Evolutionary conservation across 345 rosid species (phyloP), one percentile per base, ranked within the genome.

Genomic region (Gossypium anomalum): DNA sequence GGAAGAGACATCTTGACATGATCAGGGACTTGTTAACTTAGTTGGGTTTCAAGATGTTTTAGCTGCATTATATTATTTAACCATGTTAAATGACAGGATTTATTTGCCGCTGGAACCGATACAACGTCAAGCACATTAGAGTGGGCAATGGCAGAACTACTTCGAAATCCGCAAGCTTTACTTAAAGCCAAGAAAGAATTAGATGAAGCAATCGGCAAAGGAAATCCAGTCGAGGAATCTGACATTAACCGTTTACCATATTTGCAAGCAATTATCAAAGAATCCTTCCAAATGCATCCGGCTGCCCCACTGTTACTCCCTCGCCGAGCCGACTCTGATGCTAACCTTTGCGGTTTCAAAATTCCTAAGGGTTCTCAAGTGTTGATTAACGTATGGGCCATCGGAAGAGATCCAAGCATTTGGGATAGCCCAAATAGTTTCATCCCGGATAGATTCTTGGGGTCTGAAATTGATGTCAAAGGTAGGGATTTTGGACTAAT

Each of bases 101-200:
- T 88, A 51, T 86, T 88, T 52, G 81, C 2, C 8, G 85, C 88
- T 0, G 89, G 91, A 8, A 73, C 87, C 1, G 89, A 87, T 20
- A 84, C 89, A 25, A 86, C 87, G 34, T 78, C 89, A 8, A 81
- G 44, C 78, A 82, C 89, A 11, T 7, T 89, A 55, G 87, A 87
- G 51, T 89, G 91, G 91, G 89, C 90, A 58, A 74, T 86, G 89
- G 61, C 84, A 8, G 91, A 89, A 70, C 56, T 87, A 9, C 83
- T 87, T 22, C 74, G 23, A 1, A 75, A 75, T 25, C 89, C 91
- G 13, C 14, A 74, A 2, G 73, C 70, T 19, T 51, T 84, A 41
- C 13, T 23, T 5, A 83, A 75, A 81, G 88, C 85, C 2, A 73
- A 52, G 53, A 65, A 49, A n/a, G 91, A 86, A 77, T 77, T 87